These are phyloP conservation scores for Harrya chromipes DNA, from an alignment of 768 basidiomycete genomes.

Conservation along the genomic window DNA sequence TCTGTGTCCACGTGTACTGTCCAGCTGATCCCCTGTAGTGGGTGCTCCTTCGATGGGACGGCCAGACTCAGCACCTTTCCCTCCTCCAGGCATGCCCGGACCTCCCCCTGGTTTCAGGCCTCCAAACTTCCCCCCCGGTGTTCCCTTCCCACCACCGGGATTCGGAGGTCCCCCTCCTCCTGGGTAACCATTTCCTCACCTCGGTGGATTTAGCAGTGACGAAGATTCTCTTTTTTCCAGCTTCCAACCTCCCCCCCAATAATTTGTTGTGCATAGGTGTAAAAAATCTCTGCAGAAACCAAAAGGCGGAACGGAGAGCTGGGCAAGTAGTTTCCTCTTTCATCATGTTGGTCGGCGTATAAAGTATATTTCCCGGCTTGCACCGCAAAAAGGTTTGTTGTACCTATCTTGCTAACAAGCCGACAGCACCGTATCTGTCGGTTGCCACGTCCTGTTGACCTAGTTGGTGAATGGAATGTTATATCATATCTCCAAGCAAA, in stretches of 20 bases:
- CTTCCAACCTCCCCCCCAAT: slow-evolving; percentile 50
- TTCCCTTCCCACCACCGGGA: slow-evolving; percentile 77
- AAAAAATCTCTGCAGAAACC: slow-evolving; percentile 8
- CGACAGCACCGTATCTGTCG: slow-evolving; percentile 20
- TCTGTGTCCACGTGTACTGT: slow-evolving; percentile 5
- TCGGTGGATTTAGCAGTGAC: slow-evolving; percentile 4
- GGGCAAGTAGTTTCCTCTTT: slow-evolving; percentile 25
- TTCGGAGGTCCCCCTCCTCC: slow-evolving; percentile 82
- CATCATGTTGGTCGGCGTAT: slow-evolving; percentile 19
- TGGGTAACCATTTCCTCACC: slow-evolving; percentile 51
- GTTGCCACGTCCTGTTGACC: slow-evolving; percentile 19
- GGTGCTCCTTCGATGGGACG: slow-evolving; percentile 59
- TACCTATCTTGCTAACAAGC: slow-evolving; percentile 25
- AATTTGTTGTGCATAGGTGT: slow-evolving; percentile 10
- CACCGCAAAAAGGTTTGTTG: slow-evolving; percentile 28
- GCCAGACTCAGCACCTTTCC: slow-evolving; percentile 49
- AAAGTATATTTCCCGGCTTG: slow-evolving; percentile 25
- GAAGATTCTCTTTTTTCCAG: slow-evolving; percentile 22
- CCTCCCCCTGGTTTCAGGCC: slow-evolving; percentile 85
- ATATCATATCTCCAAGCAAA: slow-evolving; percentile 10
- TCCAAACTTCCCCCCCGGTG: slow-evolving; percentile 78
- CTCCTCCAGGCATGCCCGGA: slow-evolving; percentile 77
- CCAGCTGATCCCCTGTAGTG: slow-evolving; percentile 38
- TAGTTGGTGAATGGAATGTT: slow-evolving; percentile 22
- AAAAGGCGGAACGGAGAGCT: slow-evolving; percentile 22